phyloP scores from a whole-genome alignment of 1,284 basidiomycete genomes.

The Leccinum brunneo-olivaceum region DNA sequence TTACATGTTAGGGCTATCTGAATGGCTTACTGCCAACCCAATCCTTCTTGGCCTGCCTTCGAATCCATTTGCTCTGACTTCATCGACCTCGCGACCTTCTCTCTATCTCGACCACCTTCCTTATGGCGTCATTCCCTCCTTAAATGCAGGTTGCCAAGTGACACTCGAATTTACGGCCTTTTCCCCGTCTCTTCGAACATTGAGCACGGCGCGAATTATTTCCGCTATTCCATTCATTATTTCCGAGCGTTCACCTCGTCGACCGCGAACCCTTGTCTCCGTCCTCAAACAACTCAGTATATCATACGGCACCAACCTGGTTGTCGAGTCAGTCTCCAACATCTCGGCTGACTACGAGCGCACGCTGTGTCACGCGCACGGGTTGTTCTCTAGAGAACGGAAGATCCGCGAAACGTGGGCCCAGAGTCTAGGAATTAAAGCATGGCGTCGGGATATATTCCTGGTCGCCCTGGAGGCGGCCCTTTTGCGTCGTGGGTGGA shows the following conservation, averaged over 20 bases:
- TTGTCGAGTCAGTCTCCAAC: conserved; percentile 37
- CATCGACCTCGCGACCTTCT: conserved; percentile 4
- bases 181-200: conserved; percentile 18
- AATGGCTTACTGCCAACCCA: conserved; percentile 1
- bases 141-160: conserved; percentile 8
- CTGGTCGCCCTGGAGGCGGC: conserved; percentile 48
- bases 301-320: conserved; percentile 31
- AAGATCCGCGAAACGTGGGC: conserved; percentile 27
- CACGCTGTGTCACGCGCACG: conserved; percentile 21
- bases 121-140: conserved; percentile 3
- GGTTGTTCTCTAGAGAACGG: conserved; percentile 26
- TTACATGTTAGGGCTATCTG: neutral
- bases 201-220: conserved; percentile 20
- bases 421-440: conserved; percentile 30
- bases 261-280: conserved; percentile 19
- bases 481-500: conserved; percentile 34
- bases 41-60: neutral
- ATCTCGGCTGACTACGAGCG: conserved; percentile 35
- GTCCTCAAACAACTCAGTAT: conserved; percentile 19
- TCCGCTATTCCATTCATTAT: conserved; percentile 26
- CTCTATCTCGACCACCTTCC: conserved; percentile 24
- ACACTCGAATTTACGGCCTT: conserved; percentile 27
- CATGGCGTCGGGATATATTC: conserved; percentile 45
- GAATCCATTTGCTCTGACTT: conserved; percentile 3
- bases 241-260: conserved; percentile 12